Evolutionary conservation across 441 rosid species (phyloP).

Genomic region (Croton setiger): DNA sequence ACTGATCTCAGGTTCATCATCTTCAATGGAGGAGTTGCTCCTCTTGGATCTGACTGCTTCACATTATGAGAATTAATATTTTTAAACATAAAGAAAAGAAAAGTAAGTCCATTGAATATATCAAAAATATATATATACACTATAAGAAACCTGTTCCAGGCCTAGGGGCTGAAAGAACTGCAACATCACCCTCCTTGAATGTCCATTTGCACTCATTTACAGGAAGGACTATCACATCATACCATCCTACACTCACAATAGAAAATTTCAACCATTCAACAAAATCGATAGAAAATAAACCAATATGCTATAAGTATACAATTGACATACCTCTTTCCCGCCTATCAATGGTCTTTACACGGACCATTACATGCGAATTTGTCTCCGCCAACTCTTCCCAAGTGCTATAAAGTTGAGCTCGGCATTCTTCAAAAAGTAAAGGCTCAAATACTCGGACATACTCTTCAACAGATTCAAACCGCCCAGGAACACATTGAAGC

Average conservation of each 20-base stretch:
- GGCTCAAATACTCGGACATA: constrained; percentile 97
- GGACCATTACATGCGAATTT: constrained; percentile 59
- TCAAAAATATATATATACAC: neutral
- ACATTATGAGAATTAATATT: constrained; percentile 13
- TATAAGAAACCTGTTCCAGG: constrained; percentile 70
- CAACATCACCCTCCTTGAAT: constrained; percentile 99
- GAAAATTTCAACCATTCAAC: constrained; percentile 23
- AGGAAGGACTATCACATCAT: constrained; percentile 78
- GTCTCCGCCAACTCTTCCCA: constrained; percentile 93
- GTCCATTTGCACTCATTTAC: constrained; percentile 79
- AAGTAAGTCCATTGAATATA: neutral
- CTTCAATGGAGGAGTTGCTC: constrained; percentile 39
- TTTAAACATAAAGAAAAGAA: constrained; percentile 2
- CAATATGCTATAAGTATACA: neutral
- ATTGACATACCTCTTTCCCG: constrained; percentile 75
- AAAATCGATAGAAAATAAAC: constrained; percentile 4
- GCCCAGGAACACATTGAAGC: constrained; percentile 87
- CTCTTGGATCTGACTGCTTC: constrained; percentile 56
- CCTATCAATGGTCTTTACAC: constrained; percentile 71
- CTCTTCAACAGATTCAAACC: constrained; percentile 86
- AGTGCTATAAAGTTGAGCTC: constrained; percentile 91
- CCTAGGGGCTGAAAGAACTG: constrained; percentile 75
- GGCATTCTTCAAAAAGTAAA: constrained; percentile 96
- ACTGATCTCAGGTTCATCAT: constrained; percentile 64
- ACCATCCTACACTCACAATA: constrained; percentile 71